Evolutionary conservation across 2,329 filamentous ascomycete genomes (phyloP).

Genomic region (Ophiobolus disseminans): DNA sequence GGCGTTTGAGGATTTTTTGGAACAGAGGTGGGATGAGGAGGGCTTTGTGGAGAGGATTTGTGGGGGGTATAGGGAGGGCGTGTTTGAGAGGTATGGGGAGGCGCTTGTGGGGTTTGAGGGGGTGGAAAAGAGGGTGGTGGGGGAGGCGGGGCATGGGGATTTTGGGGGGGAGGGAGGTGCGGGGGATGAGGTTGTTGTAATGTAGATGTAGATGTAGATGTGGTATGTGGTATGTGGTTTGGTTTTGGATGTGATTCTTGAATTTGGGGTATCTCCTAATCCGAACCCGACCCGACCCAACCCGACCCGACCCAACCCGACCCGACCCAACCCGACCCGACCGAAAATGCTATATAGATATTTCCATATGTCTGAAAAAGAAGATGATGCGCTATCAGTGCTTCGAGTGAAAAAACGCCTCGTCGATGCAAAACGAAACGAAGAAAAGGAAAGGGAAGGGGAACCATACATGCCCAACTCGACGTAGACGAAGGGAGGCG

Average conservation of each 20-base stretch:
- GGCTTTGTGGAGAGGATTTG: slow-evolving; percentile 83
- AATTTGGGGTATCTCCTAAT: slow-evolving; percentile 1
- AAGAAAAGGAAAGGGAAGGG: not conserved
- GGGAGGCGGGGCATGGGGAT: slow-evolving; percentile 36
- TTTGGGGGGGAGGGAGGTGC: not conserved
- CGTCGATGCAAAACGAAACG: slow-evolving; percentile 1
- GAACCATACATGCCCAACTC: not conserved
- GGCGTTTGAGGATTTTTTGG: slow-evolving; percentile 89
- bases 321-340: too few species aligned
- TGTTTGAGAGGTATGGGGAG: slow-evolving; percentile 79
- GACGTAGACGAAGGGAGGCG: too few species aligned
- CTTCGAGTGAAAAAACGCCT: slow-evolving; percentile 2
- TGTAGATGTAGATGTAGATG: not conserved
- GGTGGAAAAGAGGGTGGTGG: slow-evolving; percentile 74
- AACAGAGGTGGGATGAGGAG: slow-evolving; percentile 82
- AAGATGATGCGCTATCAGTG: slow-evolving; percentile 16
- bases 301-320: too few species aligned
- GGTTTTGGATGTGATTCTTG: too few species aligned
- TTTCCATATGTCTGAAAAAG: too few species aligned
- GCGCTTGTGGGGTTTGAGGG: slow-evolving; percentile 77
- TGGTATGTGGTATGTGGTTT: not conserved
- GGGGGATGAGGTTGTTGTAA: not conserved
- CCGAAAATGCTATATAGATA: too few species aligned
- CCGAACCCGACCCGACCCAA: too few species aligned
- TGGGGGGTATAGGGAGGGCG: slow-evolving; percentile 75